Evolutionary conservation across 2,329 filamentous ascomycete species (phyloP), one percentile per base, ranked within the genome.

Genomic region (Pseudopyricularia cyperi): DNA sequence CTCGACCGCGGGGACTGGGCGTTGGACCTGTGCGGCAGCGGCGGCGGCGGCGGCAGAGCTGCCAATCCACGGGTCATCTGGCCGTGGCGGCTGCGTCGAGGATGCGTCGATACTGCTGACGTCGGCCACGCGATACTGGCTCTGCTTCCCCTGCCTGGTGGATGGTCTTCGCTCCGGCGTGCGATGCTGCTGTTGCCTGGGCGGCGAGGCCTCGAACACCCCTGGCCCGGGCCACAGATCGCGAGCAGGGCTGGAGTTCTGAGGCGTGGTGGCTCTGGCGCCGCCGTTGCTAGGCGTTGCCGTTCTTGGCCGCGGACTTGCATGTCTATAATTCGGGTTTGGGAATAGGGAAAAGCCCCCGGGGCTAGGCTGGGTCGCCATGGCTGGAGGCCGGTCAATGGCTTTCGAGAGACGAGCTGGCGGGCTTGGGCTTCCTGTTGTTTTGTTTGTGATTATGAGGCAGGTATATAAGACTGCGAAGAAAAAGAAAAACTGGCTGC

Each of bases 331-430:
- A 19, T 51, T 51, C 22, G 49, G 49, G 17, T 69, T 79, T 28
- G 77, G 76, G 59, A 80, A 80, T 55, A 80, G 71, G 54, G 77
- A 80, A 63, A 80, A 78, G 54, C 73, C 72, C 61, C 71, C 73
- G 22, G 69, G 62, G 52, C 66, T 67, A 46, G 60, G 59, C 49
- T 62, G 60, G 49, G 68, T 60, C 32, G 70, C 67, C 71, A 73
- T 73, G 53, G 22, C 55, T 42, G 19, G 37, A 19, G 19, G 19
- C 35, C n/a, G 7, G n/a, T 39, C 35, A 39, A 17, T 39, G n/a
- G 35, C 35, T 17, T n/a, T n/a, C n/a, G n/a, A n/a, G n/a, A n/a
- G n/a, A n/a, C n/a, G n/a, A n/a, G n/a, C n/a, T n/a, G n/a, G n/a
- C n/a, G n/a, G n/a, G n/a, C n/a, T n/a, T n/a, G 22, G 7, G 19